A percentile compares a stretch with the other conserved stretches of the same genome.
Evolutionary conservation across 192 early-diverging fungal genomes (phyloP).

Genomic region (Backusella liffmaniae): DNA sequence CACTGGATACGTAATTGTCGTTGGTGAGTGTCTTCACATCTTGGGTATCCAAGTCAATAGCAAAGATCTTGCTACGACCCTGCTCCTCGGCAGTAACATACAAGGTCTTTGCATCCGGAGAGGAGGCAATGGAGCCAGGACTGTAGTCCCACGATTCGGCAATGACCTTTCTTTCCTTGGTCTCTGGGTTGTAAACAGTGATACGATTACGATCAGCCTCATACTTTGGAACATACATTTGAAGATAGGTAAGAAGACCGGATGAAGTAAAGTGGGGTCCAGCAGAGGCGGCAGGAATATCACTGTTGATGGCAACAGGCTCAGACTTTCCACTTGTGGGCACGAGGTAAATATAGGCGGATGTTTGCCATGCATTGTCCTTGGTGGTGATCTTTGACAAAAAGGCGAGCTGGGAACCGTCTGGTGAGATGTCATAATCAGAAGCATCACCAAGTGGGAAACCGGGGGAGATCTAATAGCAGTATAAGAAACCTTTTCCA

Average conservation of each 20-base stretch:
- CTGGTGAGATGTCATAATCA: slow-evolving; percentile 64
- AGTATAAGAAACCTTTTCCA: background rate
- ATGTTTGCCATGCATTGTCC: slow-evolving; percentile 77
- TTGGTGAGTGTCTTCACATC: slow-evolving; percentile 44
- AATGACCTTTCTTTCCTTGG: slow-evolving; percentile 39
- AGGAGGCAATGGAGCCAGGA: slow-evolving; percentile 57
- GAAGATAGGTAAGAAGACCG: slow-evolving; percentile 69
- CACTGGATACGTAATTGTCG: slow-evolving; percentile 45
- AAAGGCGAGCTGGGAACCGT: slow-evolving; percentile 69
- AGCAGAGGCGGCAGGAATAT: slow-evolving; percentile 56
- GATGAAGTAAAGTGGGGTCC: slow-evolving; percentile 65
- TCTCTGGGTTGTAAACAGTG: slow-evolving; percentile 48
- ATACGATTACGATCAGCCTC: slow-evolving; percentile 80
- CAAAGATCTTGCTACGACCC: slow-evolving; percentile 64
- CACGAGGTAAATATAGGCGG: slow-evolving; percentile 67
- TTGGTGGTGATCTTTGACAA: slow-evolving; percentile 60
- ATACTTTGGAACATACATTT: slow-evolving; percentile 70
- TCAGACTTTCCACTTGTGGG: slow-evolving; percentile 43
- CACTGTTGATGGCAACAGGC: slow-evolving; percentile 46
- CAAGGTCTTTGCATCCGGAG: slow-evolving; percentile 51
- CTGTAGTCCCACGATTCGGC: slow-evolving; percentile 64
- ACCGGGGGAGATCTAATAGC: slow-evolving; percentile 39
- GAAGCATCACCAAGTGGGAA: slow-evolving; percentile 58
- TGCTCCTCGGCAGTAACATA: slow-evolving; percentile 66
- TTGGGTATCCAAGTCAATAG: slow-evolving; percentile 56